These are phyloP conservation scores for Adansonia gregorii DNA, from an alignment of 441 rosid genomes.

Conservation along the genomic window DNA sequence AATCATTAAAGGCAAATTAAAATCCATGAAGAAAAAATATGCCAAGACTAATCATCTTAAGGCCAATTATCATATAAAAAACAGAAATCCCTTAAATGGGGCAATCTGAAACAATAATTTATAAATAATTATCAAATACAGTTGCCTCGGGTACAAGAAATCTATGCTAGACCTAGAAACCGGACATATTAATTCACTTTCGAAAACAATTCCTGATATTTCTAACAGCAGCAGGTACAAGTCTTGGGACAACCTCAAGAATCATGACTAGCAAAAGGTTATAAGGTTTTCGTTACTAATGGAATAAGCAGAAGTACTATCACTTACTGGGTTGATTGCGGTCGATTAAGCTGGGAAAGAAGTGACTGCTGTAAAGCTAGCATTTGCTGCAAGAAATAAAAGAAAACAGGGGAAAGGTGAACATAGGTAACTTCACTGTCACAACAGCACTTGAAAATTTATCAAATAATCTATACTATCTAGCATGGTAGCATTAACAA, in stretches of 20 bases:
- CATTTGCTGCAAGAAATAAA: slow-evolving; percentile 53
- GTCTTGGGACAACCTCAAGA: not conserved
- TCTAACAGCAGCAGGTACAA: not conserved
- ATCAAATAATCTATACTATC: slow-evolving; percentile 4
- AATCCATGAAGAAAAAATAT: not conserved
- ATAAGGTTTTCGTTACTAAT: slow-evolving; percentile 14
- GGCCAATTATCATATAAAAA: not conserved
- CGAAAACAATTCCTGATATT: slow-evolving; percentile 4
- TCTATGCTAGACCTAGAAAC: not conserved
- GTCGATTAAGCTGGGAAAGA: slow-evolving; percentile 50
- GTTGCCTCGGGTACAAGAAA: not conserved
- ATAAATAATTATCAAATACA: not conserved
- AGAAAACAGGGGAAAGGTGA: slow-evolving; percentile 20
- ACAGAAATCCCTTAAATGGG: not conserved
- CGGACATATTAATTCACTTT: not conserved
- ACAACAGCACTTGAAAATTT: not conserved
- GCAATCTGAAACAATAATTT: not conserved
- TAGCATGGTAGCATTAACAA: not conserved
- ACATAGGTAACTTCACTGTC: slow-evolving; percentile 14
- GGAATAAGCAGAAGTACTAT: not conserved
- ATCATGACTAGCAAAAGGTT: not conserved
- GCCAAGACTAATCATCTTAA: slow-evolving; percentile 3
- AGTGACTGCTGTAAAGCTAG: slow-evolving; percentile 57
- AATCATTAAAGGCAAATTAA: not conserved
- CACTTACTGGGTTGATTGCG: slow-evolving; percentile 55